Evolutionary conservation across 768 basidiomycete species (phyloP), one percentile per base, ranked within the genome.

Genomic region (Xanthoconium stramineum): DNA sequence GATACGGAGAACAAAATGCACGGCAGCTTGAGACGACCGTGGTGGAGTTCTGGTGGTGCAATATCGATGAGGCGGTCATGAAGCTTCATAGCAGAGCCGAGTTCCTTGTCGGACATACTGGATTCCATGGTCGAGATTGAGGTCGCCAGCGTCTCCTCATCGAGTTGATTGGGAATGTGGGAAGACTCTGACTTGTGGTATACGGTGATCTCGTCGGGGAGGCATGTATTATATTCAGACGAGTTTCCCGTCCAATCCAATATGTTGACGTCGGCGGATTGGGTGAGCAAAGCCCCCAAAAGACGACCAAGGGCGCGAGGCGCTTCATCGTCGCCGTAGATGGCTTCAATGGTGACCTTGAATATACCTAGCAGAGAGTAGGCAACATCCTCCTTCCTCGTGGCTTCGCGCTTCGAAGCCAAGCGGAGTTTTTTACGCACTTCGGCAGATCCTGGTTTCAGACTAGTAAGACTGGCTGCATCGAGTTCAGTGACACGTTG

Each of bases 341-440:
- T 47, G 10, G 65, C 32, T 19, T 55, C 52, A 6, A 69, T 48
- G 8, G 42, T 55, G 28, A 59, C 40, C 42, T 57, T 46, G 39
- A 69, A 60, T 7, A 69, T 57, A 28, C 65, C 67, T 3, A 70
- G 46, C 43, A 70, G 44, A 0, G 61, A 69, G 35, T 70, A 70
- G 13, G 67, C 65, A 1, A 49, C 32, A 28, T 70, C 69, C 33
- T 71, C 69, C 19, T 20, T 50, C 46, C 28, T 45, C 4, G 59
- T 63, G 12, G 69, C 61, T 3, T n/a, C 30, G 6, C 69, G 57
- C 2, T 1, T 43, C 6, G 69, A 65, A 29, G 68, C 69, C 37
- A 65, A 53, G 13, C 44, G 52, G 15, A 70, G 61, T 51, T 60
- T 67, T 46, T 67, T 42, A 15, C 60, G 58, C 0, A 40, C 49